A percentile compares a stretch with the other conserved stretches of the same genome.
phyloP scores from a whole-genome alignment of 1,284 basidiomycete species.

The Ganoderma leucocontextum region DNA sequence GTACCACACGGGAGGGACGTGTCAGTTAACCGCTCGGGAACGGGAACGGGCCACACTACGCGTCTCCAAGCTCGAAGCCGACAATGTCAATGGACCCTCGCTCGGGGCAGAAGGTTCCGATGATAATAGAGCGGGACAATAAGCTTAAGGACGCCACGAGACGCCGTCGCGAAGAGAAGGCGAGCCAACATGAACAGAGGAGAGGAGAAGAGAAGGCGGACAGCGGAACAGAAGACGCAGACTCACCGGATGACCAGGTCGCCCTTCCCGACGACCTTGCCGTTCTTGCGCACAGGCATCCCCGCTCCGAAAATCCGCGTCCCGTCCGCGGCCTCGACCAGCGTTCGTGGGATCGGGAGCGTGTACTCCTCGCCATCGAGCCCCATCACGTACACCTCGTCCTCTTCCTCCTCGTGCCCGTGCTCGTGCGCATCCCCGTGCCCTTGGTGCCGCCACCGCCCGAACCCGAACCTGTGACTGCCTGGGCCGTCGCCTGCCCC shows the following conservation, averaged over 20 bases:
- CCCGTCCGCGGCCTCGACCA: slow-evolving; percentile 72
- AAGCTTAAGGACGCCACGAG: not conserved
- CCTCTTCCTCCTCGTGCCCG: slow-evolving; percentile 38
- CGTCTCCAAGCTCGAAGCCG: not conserved
- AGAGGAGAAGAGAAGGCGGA: not conserved
- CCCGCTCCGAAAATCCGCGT: slow-evolving; percentile 77
- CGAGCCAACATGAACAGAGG: not conserved
- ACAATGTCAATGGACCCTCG: not conserved
- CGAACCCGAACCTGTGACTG: slow-evolving; percentile 20
- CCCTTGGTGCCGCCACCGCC: slow-evolving; percentile 9
- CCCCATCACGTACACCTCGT: slow-evolving; percentile 65
- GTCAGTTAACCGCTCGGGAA: slow-evolving; percentile 19
- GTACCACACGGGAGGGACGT: slow-evolving; percentile 5
- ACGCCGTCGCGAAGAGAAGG: not conserved
- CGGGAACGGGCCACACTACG: not conserved
- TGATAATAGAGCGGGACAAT: not conserved
- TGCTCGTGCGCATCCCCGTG: slow-evolving; percentile 8
- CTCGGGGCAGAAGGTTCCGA: slow-evolving; percentile 1
- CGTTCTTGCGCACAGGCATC: slow-evolving; percentile 78
- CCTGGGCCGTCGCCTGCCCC: slow-evolving; percentile 21
- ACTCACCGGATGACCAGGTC: slow-evolving; percentile 81
- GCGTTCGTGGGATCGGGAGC: slow-evolving; percentile 69
- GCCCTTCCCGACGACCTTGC: slow-evolving; percentile 73
- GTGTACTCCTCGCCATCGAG: slow-evolving; percentile 75
- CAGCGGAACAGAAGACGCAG: not conserved